Base-by-base conservation (phyloP, 306 rosid species). In the Biancaea sappan region DNA sequence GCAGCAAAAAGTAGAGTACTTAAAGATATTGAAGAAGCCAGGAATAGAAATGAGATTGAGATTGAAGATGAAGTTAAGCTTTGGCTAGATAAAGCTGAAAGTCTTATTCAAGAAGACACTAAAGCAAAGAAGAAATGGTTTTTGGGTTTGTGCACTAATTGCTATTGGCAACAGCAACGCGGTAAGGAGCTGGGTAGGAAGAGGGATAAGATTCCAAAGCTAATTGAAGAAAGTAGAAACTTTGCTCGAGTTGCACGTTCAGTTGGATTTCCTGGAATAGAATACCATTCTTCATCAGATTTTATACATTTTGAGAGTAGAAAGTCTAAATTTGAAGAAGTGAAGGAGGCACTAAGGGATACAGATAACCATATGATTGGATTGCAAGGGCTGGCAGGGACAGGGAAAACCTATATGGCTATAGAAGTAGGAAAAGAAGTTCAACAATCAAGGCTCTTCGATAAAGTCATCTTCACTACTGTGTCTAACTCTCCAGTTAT, bases 321-420 rank as follows among this genome's bases (percentile, higher is more conserved):
- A n/a, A 1, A 18, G 13, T 0, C 0, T 7, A 66, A 51, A 4
- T 48, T 25, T 18, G 10, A 60, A 7, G 0, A 24, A 25, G 76
- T 77, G 18, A 40, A 59, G 56, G 52, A 77, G 40, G 76, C 43
- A 59, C 18, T 69, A 8, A n/a, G 32, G 32, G 58, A 74, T 59
- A 70, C 0, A 12, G 34, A 4, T 2, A 16, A 11, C 4, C 0
- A 2, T 14, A 48, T 34, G 24, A 69, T 77, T 15, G 81, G 81
- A 46, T 13, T 69, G 71, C 46, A 10, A 6, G 81, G 76, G 52
- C 34, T 58, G 71, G 76, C 71, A 6, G 76, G 81, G 11, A 8
- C 46, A 2, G 81, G 81, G 43, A 77, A 70, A 21, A 60, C 59
- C 4, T 60, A 65, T 8, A 37, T 77, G 77, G 81, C 34, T 28